Evolutionary conservation across 2,329 filamentous ascomycete genomes (phyloP).

Genomic region (Scedosporium boydii): DNA sequence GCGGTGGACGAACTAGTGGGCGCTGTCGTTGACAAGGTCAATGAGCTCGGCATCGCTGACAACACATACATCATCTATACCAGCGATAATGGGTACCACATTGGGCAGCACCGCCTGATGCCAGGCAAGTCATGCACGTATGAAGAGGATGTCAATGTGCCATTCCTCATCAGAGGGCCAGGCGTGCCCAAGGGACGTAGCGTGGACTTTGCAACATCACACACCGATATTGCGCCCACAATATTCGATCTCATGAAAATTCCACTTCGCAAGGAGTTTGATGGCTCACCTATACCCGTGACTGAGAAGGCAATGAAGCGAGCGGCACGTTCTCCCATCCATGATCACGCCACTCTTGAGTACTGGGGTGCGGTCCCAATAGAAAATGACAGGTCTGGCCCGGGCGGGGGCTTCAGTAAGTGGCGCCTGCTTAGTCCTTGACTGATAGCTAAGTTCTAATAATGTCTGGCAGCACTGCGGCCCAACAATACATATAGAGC

Average conservation of each 20-base stretch:
- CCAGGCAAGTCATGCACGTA: slow-evolving; percentile 50
- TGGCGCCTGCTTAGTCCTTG: too few species aligned
- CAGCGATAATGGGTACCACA: slow-evolving; percentile 52
- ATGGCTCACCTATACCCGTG: slow-evolving; percentile 44
- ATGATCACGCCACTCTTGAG: slow-evolving; percentile 50
- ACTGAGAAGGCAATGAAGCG: too few species aligned
- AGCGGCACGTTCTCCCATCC: too few species aligned
- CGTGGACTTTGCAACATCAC: slow-evolving; percentile 42
- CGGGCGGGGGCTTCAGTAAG: too few species aligned
- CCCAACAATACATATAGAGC: slow-evolving; percentile 52
- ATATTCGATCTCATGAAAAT: slow-evolving; percentile 36
- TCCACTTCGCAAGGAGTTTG: slow-evolving; percentile 38
- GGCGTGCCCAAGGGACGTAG: slow-evolving; percentile 31
- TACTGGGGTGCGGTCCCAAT: slow-evolving; percentile 39
- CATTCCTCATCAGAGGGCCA: slow-evolving; percentile 46
- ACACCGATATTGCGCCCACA: slow-evolving; percentile 55
- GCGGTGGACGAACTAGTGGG: slow-evolving; percentile 46
- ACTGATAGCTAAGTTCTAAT: slow-evolving; percentile 13
- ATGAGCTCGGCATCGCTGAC: slow-evolving; percentile 45
- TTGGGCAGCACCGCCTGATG: slow-evolving; percentile 47
- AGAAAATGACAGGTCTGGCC: slow-evolving; percentile 15
- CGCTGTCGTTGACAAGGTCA: slow-evolving; percentile 31
- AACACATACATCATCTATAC: slow-evolving; percentile 52
- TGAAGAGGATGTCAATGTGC: slow-evolving; percentile 51
- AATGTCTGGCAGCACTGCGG: slow-evolving; percentile 4